Evolutionary conservation across 2,329 filamentous ascomycete genomes (phyloP).

Genomic region (Fusarium albosuccineum): DNA sequence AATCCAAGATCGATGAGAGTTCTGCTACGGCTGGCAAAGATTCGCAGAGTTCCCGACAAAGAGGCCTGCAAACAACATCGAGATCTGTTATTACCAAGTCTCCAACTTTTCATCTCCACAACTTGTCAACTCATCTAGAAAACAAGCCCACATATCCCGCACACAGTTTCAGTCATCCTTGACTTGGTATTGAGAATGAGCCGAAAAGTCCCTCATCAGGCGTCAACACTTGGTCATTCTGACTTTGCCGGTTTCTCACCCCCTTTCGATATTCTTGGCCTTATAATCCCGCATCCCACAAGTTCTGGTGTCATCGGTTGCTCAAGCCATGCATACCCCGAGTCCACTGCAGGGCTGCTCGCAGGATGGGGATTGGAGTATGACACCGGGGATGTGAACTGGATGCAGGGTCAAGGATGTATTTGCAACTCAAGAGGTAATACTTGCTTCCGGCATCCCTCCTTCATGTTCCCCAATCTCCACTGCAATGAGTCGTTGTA

Average conservation of each 20-base stretch:
- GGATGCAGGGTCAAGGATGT: conserved; percentile 5
- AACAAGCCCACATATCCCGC: conserved; percentile 12
- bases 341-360: conserved; percentile 7
- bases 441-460: neutral
- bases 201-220: conserved; percentile 11
- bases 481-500: conserved; percentile 4
- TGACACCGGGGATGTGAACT: neutral
- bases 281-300: neutral
- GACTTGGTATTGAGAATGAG: neutral
- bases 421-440: neutral
- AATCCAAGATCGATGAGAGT: neutral
- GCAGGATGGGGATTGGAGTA: neutral
- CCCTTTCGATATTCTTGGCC: neutral
- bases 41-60: neutral
- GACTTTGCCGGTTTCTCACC: neutral
- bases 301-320: neutral
- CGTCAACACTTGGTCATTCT: neutral
- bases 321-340: conserved; percentile 1
- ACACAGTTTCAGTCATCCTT: neutral
- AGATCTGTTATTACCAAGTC: neutral
- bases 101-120: neutral
- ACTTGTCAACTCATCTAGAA: neutral
- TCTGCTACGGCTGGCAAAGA: neutral
- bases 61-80: neutral
- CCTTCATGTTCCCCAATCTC: conserved; percentile 1